A percentile compares a stretch with the other conserved stretches of the same genome.
Evolutionary conservation across 768 basidiomycete genomes (phyloP).

Genomic region (Cystobasidium ongulense): DNA sequence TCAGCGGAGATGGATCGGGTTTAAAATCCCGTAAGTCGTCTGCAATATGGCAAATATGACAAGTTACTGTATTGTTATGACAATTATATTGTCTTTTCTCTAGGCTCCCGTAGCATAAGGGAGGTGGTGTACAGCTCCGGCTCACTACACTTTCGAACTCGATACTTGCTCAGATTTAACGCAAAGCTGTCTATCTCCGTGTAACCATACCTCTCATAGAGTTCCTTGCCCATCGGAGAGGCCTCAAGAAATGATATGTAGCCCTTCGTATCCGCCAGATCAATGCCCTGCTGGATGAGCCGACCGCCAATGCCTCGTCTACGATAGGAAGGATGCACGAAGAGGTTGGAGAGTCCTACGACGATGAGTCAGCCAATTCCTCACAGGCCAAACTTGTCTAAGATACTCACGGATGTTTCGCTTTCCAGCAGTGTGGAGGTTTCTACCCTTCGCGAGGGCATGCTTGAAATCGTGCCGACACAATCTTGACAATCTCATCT

Average conservation of each 20-base stretch:
- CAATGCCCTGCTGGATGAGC: background rate
- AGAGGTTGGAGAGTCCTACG: conserved; percentile 26
- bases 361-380: background rate
- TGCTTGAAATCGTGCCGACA: background rate
- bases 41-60: background rate
- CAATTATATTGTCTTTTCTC: background rate
- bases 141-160: background rate
- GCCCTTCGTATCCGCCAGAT: conserved; percentile 1
- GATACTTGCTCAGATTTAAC: background rate
- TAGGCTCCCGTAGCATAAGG: background rate
- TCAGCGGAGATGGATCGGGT: too few species aligned
- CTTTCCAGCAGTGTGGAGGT: background rate
- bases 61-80: background rate
- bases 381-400: background rate
- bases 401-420: conserved; percentile 1
- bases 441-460: background rate
- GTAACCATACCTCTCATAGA: conserved; percentile 14
- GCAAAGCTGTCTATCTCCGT: background rate
- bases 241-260: background rate
- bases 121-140: background rate
- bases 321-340: background rate
- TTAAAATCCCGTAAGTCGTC: too few species aligned
- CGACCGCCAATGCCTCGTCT: background rate
- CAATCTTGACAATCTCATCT: background rate
- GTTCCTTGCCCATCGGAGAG: background rate